Percentiles rank a stretch among this genome's conserved stretches.
Conservation (phyloP, 1,139 yeast genomes). For the Suhomyces kunorum region DNA sequence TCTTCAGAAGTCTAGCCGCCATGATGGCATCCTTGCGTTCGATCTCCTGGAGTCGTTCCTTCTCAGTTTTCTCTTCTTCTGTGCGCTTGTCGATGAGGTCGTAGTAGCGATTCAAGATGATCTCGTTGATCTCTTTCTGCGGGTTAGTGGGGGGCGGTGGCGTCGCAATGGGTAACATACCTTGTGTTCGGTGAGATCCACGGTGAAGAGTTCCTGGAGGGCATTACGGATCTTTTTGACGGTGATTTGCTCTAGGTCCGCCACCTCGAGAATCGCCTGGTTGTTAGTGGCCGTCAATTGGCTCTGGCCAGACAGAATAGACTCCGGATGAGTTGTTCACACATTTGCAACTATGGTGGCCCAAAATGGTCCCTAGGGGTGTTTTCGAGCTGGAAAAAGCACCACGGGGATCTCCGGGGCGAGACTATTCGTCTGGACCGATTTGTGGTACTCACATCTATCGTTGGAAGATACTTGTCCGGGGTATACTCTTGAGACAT, state of each 20-base stretch:
- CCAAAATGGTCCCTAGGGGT: neutral
- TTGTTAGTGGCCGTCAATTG: conserved; percentile 25
- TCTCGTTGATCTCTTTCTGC: conserved; percentile 57
- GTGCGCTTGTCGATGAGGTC: conserved; percentile 42
- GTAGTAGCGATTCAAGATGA: conserved; percentile 63
- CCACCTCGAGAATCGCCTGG: conserved; percentile 72
- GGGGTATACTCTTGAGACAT: conserved; percentile 25
- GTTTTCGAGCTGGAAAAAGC: neutral
- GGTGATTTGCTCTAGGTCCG: conserved; percentile 69
- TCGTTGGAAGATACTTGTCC: conserved; percentile 57
- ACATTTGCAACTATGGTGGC: neutral
- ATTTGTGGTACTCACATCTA: conserved; percentile 49
- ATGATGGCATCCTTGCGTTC: conserved; percentile 45
- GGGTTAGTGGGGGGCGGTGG: conserved; percentile 17
- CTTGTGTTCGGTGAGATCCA: conserved; percentile 53
- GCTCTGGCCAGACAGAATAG: neutral
- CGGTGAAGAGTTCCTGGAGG: conserved; percentile 63
- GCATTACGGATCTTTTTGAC: conserved; percentile 73
- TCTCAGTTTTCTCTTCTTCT: conserved; percentile 28
- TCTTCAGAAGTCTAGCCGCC: conserved; percentile 50
- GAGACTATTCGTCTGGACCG: neutral
- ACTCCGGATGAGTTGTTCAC: neutral
- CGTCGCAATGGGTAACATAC: conserved; percentile 28
- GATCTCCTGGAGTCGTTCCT: conserved; percentile 33
- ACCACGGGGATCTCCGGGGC: neutral